These are phyloP conservation scores for Kazachstania sp. DNA, from an alignment of 1,139 yeast species.

Conservation along the genomic window DNA sequence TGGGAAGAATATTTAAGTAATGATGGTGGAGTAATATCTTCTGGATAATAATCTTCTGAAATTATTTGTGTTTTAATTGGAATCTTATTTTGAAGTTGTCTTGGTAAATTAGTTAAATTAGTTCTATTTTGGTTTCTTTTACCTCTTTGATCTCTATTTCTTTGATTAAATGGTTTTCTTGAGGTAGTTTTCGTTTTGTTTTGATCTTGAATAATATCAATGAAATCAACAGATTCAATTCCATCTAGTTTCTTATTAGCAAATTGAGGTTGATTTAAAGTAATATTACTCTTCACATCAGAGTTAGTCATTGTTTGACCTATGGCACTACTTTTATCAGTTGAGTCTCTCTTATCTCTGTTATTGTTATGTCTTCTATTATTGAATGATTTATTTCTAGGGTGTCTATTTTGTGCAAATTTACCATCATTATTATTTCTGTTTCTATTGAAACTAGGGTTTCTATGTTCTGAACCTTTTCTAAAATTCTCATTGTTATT, in stretches of 20 bases:
- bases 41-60: conserved; percentile 14
- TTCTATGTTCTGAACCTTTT: neutral
- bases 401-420: neutral
- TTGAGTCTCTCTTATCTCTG: neutral
- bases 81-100: neutral
- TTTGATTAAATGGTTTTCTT: neutral
- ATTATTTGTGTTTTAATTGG: neutral
- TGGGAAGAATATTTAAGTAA: conserved; percentile 19
- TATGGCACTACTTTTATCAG: neutral
- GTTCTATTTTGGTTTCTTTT: neutral
- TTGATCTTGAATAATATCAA: conserved; percentile 1
- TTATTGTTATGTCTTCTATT: conserved; percentile 1
- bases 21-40: conserved; percentile 20
- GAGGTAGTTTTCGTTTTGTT: neutral
- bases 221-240: neutral
- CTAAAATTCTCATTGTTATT: neutral
- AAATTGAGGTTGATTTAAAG: conserved; percentile 5
- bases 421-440: neutral
- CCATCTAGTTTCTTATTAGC: neutral
- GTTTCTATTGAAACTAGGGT: neutral
- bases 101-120: neutral
- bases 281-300: neutral
- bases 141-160: conserved; percentile 1
- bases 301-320: conserved; percentile 2
- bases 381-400: neutral